These are phyloP conservation scores for Neocucurbitaria cava DNA, from an alignment of 2,329 filamentous ascomycete species.

Conservation along the genomic window DNA sequence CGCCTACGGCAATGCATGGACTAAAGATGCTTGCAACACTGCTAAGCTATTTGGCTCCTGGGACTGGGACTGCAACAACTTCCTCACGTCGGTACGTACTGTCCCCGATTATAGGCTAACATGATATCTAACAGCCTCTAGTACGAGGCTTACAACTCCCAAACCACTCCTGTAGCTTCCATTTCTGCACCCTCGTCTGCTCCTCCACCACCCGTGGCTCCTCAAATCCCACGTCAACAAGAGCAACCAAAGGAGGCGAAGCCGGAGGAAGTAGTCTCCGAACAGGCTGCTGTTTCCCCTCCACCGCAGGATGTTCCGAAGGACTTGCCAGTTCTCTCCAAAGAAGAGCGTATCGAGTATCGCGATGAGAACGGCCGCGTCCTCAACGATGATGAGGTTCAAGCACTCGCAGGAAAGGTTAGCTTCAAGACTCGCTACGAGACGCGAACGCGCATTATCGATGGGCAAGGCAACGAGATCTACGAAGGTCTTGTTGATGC, in stretches of 20 bases:
- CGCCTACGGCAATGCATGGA: conserved; percentile 94
- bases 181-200: conserved; percentile 36
- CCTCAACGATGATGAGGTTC: conserved; percentile 82
- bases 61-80: conserved; percentile 99
- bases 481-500: conserved; percentile 52
- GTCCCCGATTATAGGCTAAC: conserved; percentile 6
- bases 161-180: conserved; percentile 24
- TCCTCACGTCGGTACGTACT: conserved; percentile 80
- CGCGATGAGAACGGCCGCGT: conserved; percentile 93
- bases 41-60: conserved; percentile 88
- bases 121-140: conserved; percentile 18
- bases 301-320: conserved; percentile 32
- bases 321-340: conserved; percentile 52
- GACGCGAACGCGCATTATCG: conserved; percentile 86
- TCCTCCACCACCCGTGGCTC: conserved; percentile 27
- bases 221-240: conserved; percentile 15
- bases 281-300: conserved; percentile 39
- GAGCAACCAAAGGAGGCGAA: conserved; percentile 22
- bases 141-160: conserved; percentile 42
- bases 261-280: conserved; percentile 31
- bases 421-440: conserved; percentile 96
- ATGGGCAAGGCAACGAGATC: conserved; percentile 81
- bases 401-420: conserved; percentile 86
- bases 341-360: conserved; percentile 89
- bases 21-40: conserved; percentile 81